A percentile compares a stretch with the other conserved stretches of the same genome.
These are phyloP conservation scores for Trametes maxima DNA, from an alignment of 768 basidiomycete genomes.

Conservation along the genomic window DNA sequence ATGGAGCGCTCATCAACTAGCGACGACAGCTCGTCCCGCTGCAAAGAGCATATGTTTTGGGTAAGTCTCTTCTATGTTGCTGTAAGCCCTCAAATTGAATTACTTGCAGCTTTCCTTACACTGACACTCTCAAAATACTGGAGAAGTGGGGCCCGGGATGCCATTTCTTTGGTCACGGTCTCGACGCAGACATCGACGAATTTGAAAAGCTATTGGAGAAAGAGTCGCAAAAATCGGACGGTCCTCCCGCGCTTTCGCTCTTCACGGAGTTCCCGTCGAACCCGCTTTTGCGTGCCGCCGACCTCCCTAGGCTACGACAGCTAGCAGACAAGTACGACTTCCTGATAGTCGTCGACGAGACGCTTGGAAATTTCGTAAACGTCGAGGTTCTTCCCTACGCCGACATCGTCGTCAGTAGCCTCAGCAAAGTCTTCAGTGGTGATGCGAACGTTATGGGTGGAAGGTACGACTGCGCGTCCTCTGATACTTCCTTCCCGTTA, in stretches of 20 bases:
- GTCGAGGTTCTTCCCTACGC: conserved; percentile 86
- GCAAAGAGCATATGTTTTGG: conserved; percentile 94
- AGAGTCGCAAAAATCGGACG: conserved; percentile 44
- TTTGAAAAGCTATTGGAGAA: conserved; percentile 64
- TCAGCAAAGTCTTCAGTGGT: conserved; percentile 95
- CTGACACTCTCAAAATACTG: conserved; percentile 90
- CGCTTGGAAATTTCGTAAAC: conserved; percentile 92
- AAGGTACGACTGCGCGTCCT: conserved; percentile 55
- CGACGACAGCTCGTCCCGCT: conserved; percentile 49
- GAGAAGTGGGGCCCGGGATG: conserved; percentile 97
- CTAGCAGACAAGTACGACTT: conserved; percentile 91
- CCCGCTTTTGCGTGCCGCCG: conserved; percentile 84
- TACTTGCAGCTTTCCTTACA: conserved; percentile 81
- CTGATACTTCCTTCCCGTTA: background rate
- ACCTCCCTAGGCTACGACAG: conserved; percentile 70
- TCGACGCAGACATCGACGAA: conserved; percentile 72
- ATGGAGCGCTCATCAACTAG: conserved; percentile 85
- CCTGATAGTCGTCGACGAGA: conserved; percentile 89
- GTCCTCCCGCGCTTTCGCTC: conserved; percentile 72
- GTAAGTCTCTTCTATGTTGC: conserved; percentile 46
- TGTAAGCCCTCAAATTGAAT: background rate
- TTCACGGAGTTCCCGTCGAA: conserved; percentile 97
- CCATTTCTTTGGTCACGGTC: conserved; percentile 83
- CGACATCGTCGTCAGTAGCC: conserved; percentile 88
- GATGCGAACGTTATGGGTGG: conserved; percentile 97